Evolutionary conservation across 371 early-diverging fungal genomes (phyloP).

Genomic region (Mortierella sp.): DNA sequence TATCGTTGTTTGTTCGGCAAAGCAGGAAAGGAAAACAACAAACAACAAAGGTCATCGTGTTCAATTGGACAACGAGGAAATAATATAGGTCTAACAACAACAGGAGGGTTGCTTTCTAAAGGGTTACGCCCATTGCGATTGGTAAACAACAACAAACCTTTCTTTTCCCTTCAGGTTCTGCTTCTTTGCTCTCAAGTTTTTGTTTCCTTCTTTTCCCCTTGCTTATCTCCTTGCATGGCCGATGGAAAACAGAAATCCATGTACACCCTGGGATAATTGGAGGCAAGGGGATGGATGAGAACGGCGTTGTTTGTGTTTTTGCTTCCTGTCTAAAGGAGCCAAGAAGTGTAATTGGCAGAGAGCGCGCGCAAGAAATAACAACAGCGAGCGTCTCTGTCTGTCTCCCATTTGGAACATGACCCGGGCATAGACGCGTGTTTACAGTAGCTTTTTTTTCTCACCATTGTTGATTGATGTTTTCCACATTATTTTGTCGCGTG

Average conservation of each 20-base stretch:
- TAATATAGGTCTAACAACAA: neutral
- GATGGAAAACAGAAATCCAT: neutral
- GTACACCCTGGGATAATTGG: conserved; percentile 6
- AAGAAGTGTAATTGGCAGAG: neutral
- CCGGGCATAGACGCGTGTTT: neutral
- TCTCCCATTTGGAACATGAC: neutral
- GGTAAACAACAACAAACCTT: neutral
- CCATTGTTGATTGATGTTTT: neutral
- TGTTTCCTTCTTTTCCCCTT: neutral
- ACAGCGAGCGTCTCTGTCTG: neutral
- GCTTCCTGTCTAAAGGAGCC: neutral
- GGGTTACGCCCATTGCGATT: neutral
- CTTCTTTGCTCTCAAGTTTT: conserved; percentile 6
- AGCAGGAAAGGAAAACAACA: conserved; percentile 3
- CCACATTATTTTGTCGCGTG: conserved; percentile 1
- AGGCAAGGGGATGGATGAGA: neutral
- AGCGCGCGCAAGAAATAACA: neutral
- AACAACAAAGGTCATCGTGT: neutral
- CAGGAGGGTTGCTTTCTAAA: neutral
- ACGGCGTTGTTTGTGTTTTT: neutral
- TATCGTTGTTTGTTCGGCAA: neutral
- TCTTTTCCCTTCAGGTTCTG: neutral
- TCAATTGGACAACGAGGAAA: neutral
- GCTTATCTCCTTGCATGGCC: neutral
- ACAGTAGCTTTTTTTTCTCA: neutral